Evolutionary conservation across 441 rosid species (phyloP).

Genomic region (Cnidoscolus chayamansa): DNA sequence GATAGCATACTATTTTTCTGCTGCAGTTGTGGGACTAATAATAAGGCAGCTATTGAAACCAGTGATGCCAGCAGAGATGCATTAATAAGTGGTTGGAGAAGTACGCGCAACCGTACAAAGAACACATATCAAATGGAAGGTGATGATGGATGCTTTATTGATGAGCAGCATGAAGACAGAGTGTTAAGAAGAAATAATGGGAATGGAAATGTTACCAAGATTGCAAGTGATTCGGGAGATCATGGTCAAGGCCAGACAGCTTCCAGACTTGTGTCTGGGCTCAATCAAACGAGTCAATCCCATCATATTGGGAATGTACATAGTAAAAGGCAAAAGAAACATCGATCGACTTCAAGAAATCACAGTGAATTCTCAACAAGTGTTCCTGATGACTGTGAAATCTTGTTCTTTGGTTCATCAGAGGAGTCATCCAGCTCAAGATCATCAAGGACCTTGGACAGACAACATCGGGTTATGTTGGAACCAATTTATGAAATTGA

Average conservation of each 20-base stretch:
- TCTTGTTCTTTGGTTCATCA: constrained; percentile 49
- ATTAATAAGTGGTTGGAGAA: constrained; percentile 53
- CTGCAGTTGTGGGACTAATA: constrained; percentile 31
- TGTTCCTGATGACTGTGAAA: constrained; percentile 41
- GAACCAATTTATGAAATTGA: constrained; percentile 42
- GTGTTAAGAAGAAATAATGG: constrained; percentile 29
- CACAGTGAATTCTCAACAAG: constrained; percentile 34
- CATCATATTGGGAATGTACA: constrained; percentile 25
- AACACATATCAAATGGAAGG: constrained; percentile 25
- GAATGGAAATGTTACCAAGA: constrained; percentile 26
- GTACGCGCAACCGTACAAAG: constrained; percentile 36
- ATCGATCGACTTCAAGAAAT: constrained; percentile 35
- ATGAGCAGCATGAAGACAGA: constrained; percentile 25
- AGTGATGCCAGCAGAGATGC: constrained; percentile 33
- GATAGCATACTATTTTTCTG: constrained; percentile 14
- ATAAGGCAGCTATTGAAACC: constrained; percentile 26
- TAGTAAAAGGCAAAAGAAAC: constrained; percentile 44
- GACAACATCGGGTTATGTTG: constrained; percentile 29
- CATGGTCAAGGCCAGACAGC: constrained; percentile 21
- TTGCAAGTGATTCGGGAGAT: constrained; percentile 17
- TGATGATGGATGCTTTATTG: constrained; percentile 28
- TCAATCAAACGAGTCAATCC: constrained; percentile 21
- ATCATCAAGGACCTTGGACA: constrained; percentile 40
- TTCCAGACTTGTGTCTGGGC: constrained; percentile 28
- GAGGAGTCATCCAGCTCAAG: constrained; percentile 55